Evolutionary conservation across 257 asterid genomes (phyloP).

Genomic region (Salvia hispanica): DNA sequence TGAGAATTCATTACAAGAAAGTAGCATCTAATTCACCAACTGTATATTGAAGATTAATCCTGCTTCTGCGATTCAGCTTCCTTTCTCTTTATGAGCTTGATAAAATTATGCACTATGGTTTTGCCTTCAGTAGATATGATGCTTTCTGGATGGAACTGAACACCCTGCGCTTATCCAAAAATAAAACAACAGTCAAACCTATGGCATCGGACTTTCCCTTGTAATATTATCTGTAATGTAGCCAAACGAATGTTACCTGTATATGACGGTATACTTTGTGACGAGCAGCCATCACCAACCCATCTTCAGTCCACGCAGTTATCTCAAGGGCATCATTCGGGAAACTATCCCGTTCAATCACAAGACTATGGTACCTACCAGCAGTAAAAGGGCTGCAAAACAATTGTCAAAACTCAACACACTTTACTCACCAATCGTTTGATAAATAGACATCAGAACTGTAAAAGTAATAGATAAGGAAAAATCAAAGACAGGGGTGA

Average conservation of each 20-base stretch:
- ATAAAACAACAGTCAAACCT: no score
- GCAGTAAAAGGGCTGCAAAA: conserved; percentile 83
- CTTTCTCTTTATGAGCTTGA: conserved; percentile 64
- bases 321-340: conserved; percentile 78
- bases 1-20: neutral
- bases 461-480: neutral
- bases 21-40: no score
- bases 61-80: conserved; percentile 54
- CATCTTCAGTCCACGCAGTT: conserved; percentile 97
- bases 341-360: conserved; percentile 79
- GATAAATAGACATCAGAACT: no score
- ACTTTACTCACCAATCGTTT: no score
- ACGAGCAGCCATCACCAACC: conserved; percentile 91
- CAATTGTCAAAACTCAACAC: neutral
- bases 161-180: conserved; percentile 58
- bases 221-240: no score
- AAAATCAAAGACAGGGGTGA: neutral
- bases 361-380: conserved; percentile 96
- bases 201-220: no score
- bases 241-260: conserved; percentile 40
- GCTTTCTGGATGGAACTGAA: conserved; percentile 91
- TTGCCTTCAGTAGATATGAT: conserved; percentile 80
- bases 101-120: conserved; percentile 68
- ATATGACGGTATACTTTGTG: conserved; percentile 71
- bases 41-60: neutral